Evolutionary conservation across 106 monocot genomes (phyloP), one percentile per base, ranked within the genome.

Genomic region (Platanthera zijinensis): DNA sequence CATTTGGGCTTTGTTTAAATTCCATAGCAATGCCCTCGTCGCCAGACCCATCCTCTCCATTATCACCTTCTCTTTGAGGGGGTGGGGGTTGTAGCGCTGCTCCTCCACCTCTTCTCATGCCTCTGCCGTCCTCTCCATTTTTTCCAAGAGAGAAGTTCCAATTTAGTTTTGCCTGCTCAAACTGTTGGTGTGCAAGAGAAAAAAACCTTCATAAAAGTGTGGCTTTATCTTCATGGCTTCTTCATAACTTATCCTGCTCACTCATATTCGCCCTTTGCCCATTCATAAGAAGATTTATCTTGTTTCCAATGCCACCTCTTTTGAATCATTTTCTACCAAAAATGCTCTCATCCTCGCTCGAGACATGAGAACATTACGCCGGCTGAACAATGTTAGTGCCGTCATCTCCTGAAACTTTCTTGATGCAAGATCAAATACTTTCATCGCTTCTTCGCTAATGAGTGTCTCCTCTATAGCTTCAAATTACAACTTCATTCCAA

Each of bases 311-410:
- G 83, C 46, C 48, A 76, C 73, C 79, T 96, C 92, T 39, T 71
- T 79, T 0, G 88, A 75, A 72, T 82, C 50, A 82, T 86, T 84
- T 79, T 90, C 95, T 7, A 85, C 67, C 18, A 90, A 72, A 39
- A 81, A 75, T 15, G 92, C 13, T 68, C 77, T 84, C 82, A 90
- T 96, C 61, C 87, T 83, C 64, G 90, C 90, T 56, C 92, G 87
- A 52, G 91, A 97, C 96, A 97, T 89, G 82, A 91, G 96, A 21
- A 97, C 83, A 75, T 94, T 97, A 46, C 96, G 93, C 89, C 87
- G 94, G 39, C 94, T 97, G 78, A 97, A 97, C 74, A 97, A 78
- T 18, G 96, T 89, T 71, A 97, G 74, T 64, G 93, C 87, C 50
- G 93, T 86, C 96, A 93, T 93, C 84, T 97, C 96, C 83, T 94